Evolutionary conservation across 768 basidiomycete genomes (phyloP), one percentile per base, ranked within the genome.

Genomic region (Vishniacozyma victoriae): DNA sequence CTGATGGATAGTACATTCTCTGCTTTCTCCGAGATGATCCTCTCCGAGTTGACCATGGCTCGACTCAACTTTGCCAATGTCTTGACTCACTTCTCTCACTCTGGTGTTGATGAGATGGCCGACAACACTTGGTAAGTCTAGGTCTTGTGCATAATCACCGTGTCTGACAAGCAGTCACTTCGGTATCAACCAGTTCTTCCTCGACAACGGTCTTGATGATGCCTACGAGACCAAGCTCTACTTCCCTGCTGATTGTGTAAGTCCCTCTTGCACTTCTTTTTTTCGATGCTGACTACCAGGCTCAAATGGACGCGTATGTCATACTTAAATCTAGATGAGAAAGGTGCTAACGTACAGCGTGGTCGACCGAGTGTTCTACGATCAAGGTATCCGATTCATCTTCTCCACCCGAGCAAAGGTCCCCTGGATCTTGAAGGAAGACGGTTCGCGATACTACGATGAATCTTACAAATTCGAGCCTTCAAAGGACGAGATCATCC

Each of bases 41-140:
- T 91, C 45, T 88, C 86, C 4, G 88, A 91, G 71, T 75, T 89
- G 43, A 90, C 88, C 11, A 91, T 90, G 88, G 88, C 88, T n/a
- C 80, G 88, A 44, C 72, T 91, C 69, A 91, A 91, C 72, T 78
- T 85, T 59, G 86, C 85, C 76, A 91, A 90, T 64, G 82, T 90
- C 7, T 78, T 91, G 19, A 83, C 78, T 62, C 88, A 91, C 74
- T 91, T 89, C 75, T 89, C 87, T 19, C 88, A 91, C 73, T 83
- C 87, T 19, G 88, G 87, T 54, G 63, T 62, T 20, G 64, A 49
- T 29, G 54, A 76, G 67, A 82, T 82, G 78, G 80, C 60, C 44
- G 63, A 65, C 49, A 62, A 65, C 52, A 64, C 57, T 23, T 58
- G n/a, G n/a, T n/a, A n/a, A n/a, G n/a, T n/a, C n/a, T n/a, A n/a